phyloP scores from a whole-genome alignment of 148 eudicot species.

The Rhododendron ferrugineum region DNA sequence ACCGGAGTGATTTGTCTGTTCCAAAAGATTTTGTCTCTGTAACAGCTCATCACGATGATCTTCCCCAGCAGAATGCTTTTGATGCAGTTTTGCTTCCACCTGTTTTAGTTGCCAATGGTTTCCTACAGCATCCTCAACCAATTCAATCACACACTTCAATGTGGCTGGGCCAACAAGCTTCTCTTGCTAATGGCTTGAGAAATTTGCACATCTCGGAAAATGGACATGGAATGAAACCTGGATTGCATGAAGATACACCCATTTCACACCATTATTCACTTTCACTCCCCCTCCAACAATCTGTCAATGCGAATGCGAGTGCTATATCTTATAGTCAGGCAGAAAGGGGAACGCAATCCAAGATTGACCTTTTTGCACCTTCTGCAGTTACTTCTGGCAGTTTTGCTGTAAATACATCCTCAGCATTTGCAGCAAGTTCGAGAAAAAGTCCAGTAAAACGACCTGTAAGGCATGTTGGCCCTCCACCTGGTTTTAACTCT shows the following conservation, averaged over 20 bases:
- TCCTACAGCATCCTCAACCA: constrained; percentile 21
- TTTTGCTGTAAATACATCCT: constrained; percentile 21
- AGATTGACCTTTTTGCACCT: constrained; percentile 24
- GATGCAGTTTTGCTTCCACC: neutral
- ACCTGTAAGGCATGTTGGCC: constrained; percentile 63
- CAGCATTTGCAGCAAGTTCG: constrained; percentile 23
- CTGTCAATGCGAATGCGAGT: constrained; percentile 17
- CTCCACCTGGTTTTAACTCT: constrained; percentile 60
- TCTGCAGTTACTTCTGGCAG: constrained; percentile 20
- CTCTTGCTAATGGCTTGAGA: constrained; percentile 30
- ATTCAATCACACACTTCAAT: constrained; percentile 21
- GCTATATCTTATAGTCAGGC: constrained; percentile 22
- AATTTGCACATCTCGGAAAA: constrained; percentile 35
- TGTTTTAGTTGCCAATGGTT: constrained; percentile 12
- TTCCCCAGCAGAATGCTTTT: constrained; percentile 17
- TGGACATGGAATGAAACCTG: constrained; percentile 22
- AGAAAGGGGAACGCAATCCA: constrained; percentile 27
- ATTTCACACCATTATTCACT: constrained; percentile 21
- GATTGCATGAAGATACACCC: constrained; percentile 22
- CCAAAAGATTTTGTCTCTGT: constrained; percentile 8
- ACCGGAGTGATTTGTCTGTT: constrained; percentile 26
- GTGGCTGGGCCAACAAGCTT: constrained; percentile 34
- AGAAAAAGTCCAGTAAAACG: constrained; percentile 35
- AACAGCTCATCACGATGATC: constrained; percentile 16
- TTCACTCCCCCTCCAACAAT: constrained; percentile 27